Conservation (phyloP, 2,329 filamentous ascomycete species). For the Aspergillus neotritici region DNA sequence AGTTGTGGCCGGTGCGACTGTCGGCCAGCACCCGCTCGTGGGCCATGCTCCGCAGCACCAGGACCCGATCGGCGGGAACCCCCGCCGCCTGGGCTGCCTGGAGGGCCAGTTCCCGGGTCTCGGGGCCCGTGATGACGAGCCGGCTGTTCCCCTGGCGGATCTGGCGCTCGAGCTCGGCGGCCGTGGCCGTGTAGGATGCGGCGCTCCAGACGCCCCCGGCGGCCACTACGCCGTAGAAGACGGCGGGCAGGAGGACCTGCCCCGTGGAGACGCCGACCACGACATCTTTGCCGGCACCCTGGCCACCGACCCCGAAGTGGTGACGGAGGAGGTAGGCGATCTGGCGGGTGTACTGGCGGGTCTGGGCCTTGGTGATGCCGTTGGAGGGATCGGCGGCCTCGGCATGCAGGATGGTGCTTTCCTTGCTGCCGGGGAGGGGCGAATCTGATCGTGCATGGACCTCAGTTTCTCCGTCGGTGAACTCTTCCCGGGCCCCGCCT, state of each 20-base stretch:
- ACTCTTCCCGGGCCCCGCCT: too few relatives aligned
- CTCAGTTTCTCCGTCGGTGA: background rate
- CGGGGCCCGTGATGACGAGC: slow-evolving; percentile 8
- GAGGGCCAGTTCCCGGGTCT: slow-evolving; percentile 8
- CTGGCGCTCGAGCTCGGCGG: slow-evolving; percentile 11
- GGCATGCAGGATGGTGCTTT: slow-evolving; percentile 10
- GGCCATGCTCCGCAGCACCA: slow-evolving; percentile 5
- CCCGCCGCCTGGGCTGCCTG: slow-evolving; percentile 8
- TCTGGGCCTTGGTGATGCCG: slow-evolving; percentile 10
- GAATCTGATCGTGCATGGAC: slow-evolving; percentile 3
- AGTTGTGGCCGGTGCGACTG: slow-evolving; percentile 7
- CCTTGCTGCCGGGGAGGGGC: slow-evolving; percentile 6
- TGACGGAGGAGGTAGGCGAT: slow-evolving; percentile 11
- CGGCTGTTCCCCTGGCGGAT: slow-evolving; percentile 9
- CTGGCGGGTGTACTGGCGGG: slow-evolving; percentile 10
- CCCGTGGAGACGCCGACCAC: slow-evolving; percentile 10
- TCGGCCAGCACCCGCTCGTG: slow-evolving; percentile 12
- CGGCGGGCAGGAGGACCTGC: slow-evolving; percentile 9
- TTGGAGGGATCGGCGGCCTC: slow-evolving; percentile 13
- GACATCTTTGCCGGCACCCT: slow-evolving; percentile 9
- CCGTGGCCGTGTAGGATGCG: slow-evolving; percentile 8
- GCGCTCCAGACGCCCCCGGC: slow-evolving; percentile 13
- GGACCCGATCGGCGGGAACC: slow-evolving; percentile 6
- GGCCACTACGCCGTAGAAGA: slow-evolving; percentile 13
- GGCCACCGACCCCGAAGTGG: slow-evolving; percentile 9